These are phyloP conservation scores for Cercophora samala DNA, from an alignment of 495 filamentous ascomycete genomes.

Conservation along the genomic window DNA sequence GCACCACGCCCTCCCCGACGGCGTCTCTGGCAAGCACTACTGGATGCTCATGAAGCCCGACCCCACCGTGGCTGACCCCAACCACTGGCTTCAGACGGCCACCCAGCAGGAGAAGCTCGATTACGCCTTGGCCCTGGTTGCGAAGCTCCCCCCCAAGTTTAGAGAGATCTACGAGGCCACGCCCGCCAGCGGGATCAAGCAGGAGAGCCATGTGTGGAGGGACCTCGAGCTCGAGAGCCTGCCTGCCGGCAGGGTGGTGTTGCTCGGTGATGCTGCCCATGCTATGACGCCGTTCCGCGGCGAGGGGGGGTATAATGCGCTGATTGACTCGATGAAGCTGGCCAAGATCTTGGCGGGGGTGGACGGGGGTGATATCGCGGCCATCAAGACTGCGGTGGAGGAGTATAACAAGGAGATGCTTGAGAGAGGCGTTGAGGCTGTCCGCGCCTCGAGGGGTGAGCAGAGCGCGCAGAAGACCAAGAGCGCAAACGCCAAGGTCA, in stretches of 20 bases:
- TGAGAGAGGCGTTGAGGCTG: not conserved
- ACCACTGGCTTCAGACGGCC: constrained; percentile 25
- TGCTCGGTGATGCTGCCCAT: constrained; percentile 53
- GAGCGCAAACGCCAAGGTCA: not conserved
- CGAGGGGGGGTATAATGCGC: not conserved
- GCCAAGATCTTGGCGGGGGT: not conserved
- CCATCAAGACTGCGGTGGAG: not conserved
- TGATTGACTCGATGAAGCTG: not conserved
- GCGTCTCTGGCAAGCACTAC: constrained; percentile 26
- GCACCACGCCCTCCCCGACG: constrained; percentile 23
- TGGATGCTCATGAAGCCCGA: constrained; percentile 26
- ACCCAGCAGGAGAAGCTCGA: constrained; percentile 25
- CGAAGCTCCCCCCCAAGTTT: constrained; percentile 21
- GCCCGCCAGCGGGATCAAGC: constrained; percentile 19
- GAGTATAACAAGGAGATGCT: constrained; percentile 4
- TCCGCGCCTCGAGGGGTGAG: not conserved
- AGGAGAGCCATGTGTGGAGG: constrained; percentile 20
- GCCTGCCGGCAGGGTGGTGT: constrained; percentile 38
- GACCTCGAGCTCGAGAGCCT: constrained; percentile 27
- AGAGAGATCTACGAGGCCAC: constrained; percentile 27
- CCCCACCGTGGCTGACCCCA: constrained; percentile 21
- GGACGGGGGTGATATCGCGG: not conserved
- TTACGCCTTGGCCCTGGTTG: constrained; percentile 24
- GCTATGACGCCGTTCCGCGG: constrained; percentile 46
- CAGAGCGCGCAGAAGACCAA: not conserved